phyloP scores from a whole-genome alignment of 2,329 filamentous ascomycete genomes.

The Xylogone sp. region DNA sequence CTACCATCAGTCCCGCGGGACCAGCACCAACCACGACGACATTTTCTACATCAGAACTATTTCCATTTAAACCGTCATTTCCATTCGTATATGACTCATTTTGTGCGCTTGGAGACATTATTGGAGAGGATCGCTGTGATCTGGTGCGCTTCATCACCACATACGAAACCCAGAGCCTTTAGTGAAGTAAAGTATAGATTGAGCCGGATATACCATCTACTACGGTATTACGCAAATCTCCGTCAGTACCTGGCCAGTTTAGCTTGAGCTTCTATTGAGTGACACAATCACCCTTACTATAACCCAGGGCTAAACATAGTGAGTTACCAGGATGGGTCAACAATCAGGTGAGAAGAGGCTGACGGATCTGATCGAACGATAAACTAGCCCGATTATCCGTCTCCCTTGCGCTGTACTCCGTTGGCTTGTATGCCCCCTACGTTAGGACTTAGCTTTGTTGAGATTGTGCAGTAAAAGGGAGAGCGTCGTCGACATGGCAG shows the following conservation, averaged over 20 bases:
- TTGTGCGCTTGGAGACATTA: constrained; percentile 15
- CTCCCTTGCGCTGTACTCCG: not conserved
- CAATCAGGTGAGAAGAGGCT: not conserved
- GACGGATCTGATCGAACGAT: not conserved
- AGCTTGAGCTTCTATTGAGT: not conserved
- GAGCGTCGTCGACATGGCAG: not conserved
- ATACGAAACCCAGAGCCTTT: not conserved
- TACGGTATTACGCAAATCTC: not conserved
- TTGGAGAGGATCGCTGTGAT: constrained; percentile 8
- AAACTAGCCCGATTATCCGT: not conserved
- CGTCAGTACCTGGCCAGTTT: not conserved
- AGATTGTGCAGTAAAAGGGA: too few species aligned
- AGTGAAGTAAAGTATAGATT: not conserved
- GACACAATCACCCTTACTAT: not conserved
- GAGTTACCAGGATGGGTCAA: not conserved
- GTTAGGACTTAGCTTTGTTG: too few species aligned
- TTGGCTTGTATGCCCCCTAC: too few species aligned
- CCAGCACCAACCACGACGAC: constrained; percentile 36
- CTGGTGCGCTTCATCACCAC: constrained; percentile 14
- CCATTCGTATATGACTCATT: constrained; percentile 11
- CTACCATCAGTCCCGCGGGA: constrained; percentile 38
- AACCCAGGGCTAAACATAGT: not conserved
- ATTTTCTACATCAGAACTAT: constrained; percentile 10
- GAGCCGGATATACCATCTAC: not conserved
- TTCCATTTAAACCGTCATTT: not conserved